Conservation (phyloP, 164 flowering plant genomes). For the Stephania cephalantha region DNA sequence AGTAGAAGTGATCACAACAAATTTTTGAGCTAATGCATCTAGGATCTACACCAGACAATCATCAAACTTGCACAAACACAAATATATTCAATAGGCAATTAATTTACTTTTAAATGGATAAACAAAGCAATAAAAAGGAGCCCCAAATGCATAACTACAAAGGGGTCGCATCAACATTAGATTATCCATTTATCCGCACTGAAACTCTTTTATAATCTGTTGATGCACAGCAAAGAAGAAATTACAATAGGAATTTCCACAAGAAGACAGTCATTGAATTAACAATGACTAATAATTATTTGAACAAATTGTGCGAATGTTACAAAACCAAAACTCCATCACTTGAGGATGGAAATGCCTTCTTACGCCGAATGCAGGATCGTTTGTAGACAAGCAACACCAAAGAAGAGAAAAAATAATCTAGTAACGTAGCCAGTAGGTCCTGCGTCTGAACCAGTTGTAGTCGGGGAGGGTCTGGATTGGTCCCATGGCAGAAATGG, state of each 20-base stretch:
- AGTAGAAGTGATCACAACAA: no score
- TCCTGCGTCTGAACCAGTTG: constrained; percentile 99
- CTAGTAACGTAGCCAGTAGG: constrained; percentile 87
- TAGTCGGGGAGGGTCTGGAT: constrained; percentile 77
- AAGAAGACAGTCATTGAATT: neutral
- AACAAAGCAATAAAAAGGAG: no score
- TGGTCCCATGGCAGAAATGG: constrained; percentile 89
- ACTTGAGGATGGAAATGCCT: neutral
- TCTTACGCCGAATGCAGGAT: neutral
- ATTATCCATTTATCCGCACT: no score
- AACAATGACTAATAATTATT: constrained; percentile 1
- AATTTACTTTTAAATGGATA: no score
- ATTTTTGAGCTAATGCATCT: no score
- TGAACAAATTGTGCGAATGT: neutral
- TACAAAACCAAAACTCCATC: neutral
- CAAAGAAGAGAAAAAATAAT: neutral
- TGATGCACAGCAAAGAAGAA: neutral
- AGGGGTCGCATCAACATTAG: no score
- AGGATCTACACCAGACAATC: no score
- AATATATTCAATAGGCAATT: no score
- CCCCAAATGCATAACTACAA: no score
- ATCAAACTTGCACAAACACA: no score
- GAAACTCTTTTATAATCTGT: neutral
- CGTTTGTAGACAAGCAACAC: neutral
- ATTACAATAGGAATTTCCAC: neutral